These are phyloP conservation scores for Quercus robur DNA, from an alignment of 306 rosid species.

Conservation along the genomic window DNA sequence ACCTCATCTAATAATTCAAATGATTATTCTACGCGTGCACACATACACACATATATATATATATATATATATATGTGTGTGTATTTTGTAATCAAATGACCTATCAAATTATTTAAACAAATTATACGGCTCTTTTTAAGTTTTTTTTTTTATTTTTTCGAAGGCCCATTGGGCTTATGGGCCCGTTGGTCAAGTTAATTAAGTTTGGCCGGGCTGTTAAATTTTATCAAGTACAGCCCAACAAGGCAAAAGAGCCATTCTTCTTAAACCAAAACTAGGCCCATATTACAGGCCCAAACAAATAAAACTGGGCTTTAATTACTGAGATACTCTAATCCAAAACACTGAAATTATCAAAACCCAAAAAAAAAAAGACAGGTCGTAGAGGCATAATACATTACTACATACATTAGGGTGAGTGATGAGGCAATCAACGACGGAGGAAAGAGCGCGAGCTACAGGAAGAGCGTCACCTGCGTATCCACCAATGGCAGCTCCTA, in stretches of 20 bases:
- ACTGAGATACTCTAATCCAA: not conserved
- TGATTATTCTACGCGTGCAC: too few species aligned
- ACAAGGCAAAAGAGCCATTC: too few species aligned
- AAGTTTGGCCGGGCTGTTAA: too few species aligned
- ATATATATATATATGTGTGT: too few species aligned
- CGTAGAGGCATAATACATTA: not conserved
- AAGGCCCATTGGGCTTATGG: too few species aligned
- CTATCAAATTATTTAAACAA: too few species aligned
- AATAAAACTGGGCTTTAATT: not conserved
- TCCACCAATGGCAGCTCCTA: conserved; percentile 88
- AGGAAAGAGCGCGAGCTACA: conserved; percentile 73
- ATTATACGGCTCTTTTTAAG: too few species aligned
- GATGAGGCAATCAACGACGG: conserved; percentile 82
- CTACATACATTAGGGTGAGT: conserved; percentile 69
- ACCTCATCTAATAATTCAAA: too few species aligned
- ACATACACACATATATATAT: rapidly evolving
- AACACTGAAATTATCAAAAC: not conserved
- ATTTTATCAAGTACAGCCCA: too few species aligned
- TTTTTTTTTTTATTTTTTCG: too few species aligned
- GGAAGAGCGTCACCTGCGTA: conserved; percentile 88
- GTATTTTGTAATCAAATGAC: too few species aligned
- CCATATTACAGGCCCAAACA: not conserved
- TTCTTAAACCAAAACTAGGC: not conserved
- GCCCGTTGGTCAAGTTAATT: too few species aligned
- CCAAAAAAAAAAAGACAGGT: not conserved